These are phyloP conservation scores for Zasmidium cellare DNA, from an alignment of 2,329 filamentous ascomycete species.

Conservation along the genomic window DNA sequence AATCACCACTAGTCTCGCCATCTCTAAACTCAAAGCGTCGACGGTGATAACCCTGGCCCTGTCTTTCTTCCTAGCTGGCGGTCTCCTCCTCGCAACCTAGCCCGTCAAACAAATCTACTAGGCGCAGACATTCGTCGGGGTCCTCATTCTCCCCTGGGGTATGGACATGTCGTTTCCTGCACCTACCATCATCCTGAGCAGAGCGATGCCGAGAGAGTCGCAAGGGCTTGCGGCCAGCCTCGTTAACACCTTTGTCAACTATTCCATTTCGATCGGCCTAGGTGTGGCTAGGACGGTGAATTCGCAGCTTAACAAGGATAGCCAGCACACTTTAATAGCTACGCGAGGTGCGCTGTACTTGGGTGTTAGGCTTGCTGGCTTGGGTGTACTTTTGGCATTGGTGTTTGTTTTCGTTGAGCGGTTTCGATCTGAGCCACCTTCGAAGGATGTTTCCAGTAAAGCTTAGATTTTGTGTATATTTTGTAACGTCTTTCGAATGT, in stretches of 20 bases:
- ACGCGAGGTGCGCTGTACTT: slow-evolving; percentile 27
- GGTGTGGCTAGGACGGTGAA: not conserved
- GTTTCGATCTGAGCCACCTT: too few relatives aligned
- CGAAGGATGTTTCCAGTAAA: too few relatives aligned
- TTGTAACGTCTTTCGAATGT: too few relatives aligned
- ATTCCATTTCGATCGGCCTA: not conserved
- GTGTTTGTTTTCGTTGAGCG: slow-evolving; percentile 15
- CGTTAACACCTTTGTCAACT: slow-evolving; percentile 14
- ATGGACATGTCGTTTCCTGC: slow-evolving; percentile 37
- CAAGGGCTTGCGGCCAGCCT: slow-evolving; percentile 32
- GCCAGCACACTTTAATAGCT: slow-evolving; percentile 17
- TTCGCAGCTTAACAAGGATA: too few relatives aligned
- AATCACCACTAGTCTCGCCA: slow-evolving; percentile 35
- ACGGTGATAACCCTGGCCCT: slow-evolving; percentile 39
- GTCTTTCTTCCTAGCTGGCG: slow-evolving; percentile 36
- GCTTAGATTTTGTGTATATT: too few relatives aligned
- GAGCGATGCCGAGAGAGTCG: slow-evolving; percentile 28
- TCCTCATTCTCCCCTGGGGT: slow-evolving; percentile 36
- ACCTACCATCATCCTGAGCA: slow-evolving; percentile 31
- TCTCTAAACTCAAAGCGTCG: slow-evolving; percentile 37
- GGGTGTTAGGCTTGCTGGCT: slow-evolving; percentile 24
- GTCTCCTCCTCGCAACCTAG: slow-evolving; percentile 31
- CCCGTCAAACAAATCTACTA: slow-evolving; percentile 38
- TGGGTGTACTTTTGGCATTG: slow-evolving; percentile 21
- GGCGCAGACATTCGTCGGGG: slow-evolving; percentile 37